Conservation (phyloP, 345 rosid genomes). For the Bruguiera sexangula region DNA sequence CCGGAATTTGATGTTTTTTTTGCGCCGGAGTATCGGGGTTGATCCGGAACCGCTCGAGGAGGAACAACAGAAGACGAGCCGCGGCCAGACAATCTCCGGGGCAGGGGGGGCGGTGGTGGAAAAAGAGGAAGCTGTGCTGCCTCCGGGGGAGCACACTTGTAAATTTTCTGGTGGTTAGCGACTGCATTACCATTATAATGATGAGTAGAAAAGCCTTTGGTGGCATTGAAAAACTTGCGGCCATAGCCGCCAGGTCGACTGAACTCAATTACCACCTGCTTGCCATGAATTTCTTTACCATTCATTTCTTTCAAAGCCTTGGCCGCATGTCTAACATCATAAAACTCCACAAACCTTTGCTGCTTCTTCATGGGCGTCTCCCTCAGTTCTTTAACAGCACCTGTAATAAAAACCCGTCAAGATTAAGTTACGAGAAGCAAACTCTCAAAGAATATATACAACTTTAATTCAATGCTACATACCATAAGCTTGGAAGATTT, state of each 20-base stretch:
- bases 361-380: slow-evolving; percentile 85
- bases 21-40: slow-evolving; percentile 6
- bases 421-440: neutral
- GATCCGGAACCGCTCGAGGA: slow-evolving; percentile 12
- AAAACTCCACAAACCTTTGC: slow-evolving; percentile 80
- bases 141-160: slow-evolving; percentile 16
- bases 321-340: slow-evolving; percentile 76
- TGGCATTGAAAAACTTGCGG: slow-evolving; percentile 44
- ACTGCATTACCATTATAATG: neutral
- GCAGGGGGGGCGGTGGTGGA: neutral
- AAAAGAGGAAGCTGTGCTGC: slow-evolving; percentile 14
- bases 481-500: slow-evolving; percentile 36
- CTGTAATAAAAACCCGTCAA: slow-evolving; percentile 25
- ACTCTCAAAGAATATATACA: slow-evolving; percentile 11
- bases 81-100: neutral
- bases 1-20: slow-evolving; percentile 10
- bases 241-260: slow-evolving; percentile 83
- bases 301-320: slow-evolving; percentile 64
- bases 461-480: neutral
- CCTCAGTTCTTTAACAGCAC: slow-evolving; percentile 70
- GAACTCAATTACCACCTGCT: slow-evolving; percentile 54
- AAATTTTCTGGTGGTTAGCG: slow-evolving; percentile 15
- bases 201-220: neutral
- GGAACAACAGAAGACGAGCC: neutral
- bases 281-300: slow-evolving; percentile 59